These are phyloP conservation scores for Chenopodium album DNA, from an alignment of 148 eudicot species.

Conservation along the genomic window DNA sequence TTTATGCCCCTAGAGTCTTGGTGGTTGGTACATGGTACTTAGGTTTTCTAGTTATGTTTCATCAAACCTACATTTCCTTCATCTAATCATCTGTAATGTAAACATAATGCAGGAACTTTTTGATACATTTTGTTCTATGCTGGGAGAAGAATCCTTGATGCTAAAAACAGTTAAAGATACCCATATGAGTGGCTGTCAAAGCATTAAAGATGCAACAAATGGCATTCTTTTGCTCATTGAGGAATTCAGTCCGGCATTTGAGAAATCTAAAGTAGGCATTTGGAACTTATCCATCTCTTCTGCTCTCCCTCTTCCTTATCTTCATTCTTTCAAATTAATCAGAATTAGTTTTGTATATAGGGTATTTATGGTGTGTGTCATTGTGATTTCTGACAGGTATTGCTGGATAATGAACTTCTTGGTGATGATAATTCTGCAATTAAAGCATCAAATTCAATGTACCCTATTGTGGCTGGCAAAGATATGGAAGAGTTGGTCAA, in stretches of 20 bases:
- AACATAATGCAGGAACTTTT: conserved; percentile 66
- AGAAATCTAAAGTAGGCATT: conserved; percentile 68
- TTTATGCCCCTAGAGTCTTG: not conserved
- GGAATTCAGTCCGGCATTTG: conserved; percentile 49
- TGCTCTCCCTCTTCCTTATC: not conserved
- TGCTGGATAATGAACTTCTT: conserved; percentile 64
- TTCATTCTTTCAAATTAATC: not conserved
- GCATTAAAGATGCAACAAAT: conserved; percentile 44
- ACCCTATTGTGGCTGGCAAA: conserved; percentile 52
- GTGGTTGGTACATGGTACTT: not conserved
- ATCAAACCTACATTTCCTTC: not conserved
- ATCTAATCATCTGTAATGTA: not conserved
- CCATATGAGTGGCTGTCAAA: conserved; percentile 60
- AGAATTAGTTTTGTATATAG: not conserved
- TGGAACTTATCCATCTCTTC: not conserved
- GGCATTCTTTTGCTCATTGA: conserved; percentile 48
- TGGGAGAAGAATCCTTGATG: conserved; percentile 66
- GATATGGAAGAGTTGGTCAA: conserved; percentile 54
- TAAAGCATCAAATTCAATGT: conserved; percentile 37
- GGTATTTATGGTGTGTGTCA: not conserved
- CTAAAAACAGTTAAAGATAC: conserved; percentile 49
- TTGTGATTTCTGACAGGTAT: conserved; percentile 41
- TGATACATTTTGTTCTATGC: conserved; percentile 59
- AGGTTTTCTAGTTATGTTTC: not conserved
- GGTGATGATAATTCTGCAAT: conserved; percentile 41